These are phyloP conservation scores for Craterostigma plantagineum DNA, from an alignment of 257 asterid genomes.

Conservation along the genomic window DNA sequence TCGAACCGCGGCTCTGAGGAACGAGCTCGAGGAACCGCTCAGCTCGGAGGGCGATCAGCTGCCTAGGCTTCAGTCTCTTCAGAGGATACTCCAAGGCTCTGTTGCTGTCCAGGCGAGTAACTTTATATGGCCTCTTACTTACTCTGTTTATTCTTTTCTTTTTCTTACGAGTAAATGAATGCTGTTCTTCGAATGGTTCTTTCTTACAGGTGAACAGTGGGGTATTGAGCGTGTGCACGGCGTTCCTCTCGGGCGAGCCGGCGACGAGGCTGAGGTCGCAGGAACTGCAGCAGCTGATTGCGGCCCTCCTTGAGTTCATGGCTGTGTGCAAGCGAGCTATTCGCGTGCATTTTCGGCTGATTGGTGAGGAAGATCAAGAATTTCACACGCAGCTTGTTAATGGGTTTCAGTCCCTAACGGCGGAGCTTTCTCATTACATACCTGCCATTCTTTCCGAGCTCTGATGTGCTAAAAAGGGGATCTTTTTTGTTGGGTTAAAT, in stretches of 20 bases:
- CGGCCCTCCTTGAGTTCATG: conserved; percentile 96
- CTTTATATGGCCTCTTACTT: neutral
- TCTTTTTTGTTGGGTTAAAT: neutral
- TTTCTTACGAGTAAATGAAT: too few species aligned
- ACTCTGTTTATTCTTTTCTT: too few species aligned
- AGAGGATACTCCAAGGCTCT: conserved; percentile 97
- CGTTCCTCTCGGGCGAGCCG: conserved; percentile 98
- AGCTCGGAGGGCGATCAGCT: conserved; percentile 99
- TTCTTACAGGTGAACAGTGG: conserved; percentile 82
- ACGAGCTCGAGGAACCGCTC: conserved; percentile 95
- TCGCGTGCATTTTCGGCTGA: conserved; percentile 81
- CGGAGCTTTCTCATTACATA: conserved; percentile 93
- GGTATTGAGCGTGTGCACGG: conserved; percentile 92
- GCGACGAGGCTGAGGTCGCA: conserved; percentile 97
- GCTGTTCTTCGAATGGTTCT: neutral
- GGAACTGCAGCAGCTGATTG: conserved; percentile 90
- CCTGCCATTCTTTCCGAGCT: conserved; percentile 99
- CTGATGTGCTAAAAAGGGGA: too few species aligned
- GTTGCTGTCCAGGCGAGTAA: conserved; percentile 92
- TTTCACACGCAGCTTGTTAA: conserved; percentile 95
- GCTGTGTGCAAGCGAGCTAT: conserved; percentile 98
- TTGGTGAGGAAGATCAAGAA: conserved; percentile 96
- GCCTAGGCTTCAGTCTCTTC: conserved; percentile 94
- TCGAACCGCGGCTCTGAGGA: conserved; percentile 85
- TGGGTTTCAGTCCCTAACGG: conserved; percentile 97